Conservation (phyloP, 2,329 filamentous ascomycete genomes). For the Seiridium unicorne region DNA sequence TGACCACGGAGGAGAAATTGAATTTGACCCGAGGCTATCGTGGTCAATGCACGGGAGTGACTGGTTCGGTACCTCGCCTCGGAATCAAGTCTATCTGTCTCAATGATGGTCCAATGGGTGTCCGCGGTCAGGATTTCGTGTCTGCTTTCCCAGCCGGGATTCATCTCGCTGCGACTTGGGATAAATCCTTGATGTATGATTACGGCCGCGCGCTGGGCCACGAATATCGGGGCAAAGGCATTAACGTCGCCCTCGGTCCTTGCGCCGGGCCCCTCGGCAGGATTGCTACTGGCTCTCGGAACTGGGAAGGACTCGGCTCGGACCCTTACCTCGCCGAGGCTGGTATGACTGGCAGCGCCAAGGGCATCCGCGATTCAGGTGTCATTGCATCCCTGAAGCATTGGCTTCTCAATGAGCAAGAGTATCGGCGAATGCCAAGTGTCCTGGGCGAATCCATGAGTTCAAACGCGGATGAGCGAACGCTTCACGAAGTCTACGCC, state of each 20-base stretch:
- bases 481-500: slow-evolving; percentile 70
- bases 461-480: slow-evolving; percentile 23
- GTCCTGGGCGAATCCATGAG: slow-evolving; percentile 6
- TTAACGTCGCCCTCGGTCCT: slow-evolving; percentile 74
- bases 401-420: slow-evolving; percentile 11
- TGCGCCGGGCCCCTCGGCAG: slow-evolving; percentile 77
- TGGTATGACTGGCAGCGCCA: slow-evolving; percentile 72
- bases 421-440: slow-evolving; percentile 7
- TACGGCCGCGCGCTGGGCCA: slow-evolving; percentile 71
- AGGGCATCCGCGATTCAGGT: slow-evolving; percentile 55
- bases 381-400: slow-evolving; percentile 56
- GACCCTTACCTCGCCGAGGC: slow-evolving; percentile 82
- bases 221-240: slow-evolving; percentile 64
- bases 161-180: slow-evolving; percentile 77
- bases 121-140: slow-evolving; percentile 79
- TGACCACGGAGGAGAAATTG: too few species aligned
- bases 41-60: too few species aligned
- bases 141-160: slow-evolving; percentile 74
- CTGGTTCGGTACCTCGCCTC: slow-evolving; percentile 58
- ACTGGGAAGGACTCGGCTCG: slow-evolving; percentile 85
- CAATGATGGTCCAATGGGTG: slow-evolving; percentile 79
- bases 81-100: slow-evolving; percentile 77
- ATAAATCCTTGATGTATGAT: slow-evolving; percentile 74
- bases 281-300: slow-evolving; percentile 80
- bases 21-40: too few species aligned